phyloP scores from a whole-genome alignment of 768 basidiomycete species.

The Tylopilus felleus region DNA sequence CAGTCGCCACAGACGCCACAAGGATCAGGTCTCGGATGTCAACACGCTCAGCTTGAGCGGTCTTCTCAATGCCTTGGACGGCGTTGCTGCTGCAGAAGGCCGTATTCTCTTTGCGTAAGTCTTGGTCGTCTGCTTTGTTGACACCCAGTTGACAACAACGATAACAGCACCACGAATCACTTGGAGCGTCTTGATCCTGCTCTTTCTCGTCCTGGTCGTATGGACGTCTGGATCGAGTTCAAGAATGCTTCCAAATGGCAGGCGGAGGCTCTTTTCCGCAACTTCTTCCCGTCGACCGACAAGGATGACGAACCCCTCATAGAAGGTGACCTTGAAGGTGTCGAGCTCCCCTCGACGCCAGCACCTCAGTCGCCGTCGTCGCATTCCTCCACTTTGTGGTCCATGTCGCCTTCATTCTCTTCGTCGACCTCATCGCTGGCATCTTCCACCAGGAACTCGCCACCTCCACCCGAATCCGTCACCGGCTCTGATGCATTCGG shows the following conservation, averaged over 20 bases:
- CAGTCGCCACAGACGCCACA: constrained; percentile 44
- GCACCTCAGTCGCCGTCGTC: constrained; percentile 42
- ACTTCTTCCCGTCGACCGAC: constrained; percentile 83
- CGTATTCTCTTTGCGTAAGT: constrained; percentile 86
- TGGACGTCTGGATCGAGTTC: constrained; percentile 93
- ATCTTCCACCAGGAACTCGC: constrained; percentile 29
- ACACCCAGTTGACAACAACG: not conserved
- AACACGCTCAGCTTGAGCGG: constrained; percentile 82
- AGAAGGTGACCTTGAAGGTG: constrained; percentile 44
- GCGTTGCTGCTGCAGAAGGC: constrained; percentile 84
- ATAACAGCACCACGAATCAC: constrained; percentile 77
- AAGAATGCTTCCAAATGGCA: constrained; percentile 83
- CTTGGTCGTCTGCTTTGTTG: not conserved
- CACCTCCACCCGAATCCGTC: constrained; percentile 20
- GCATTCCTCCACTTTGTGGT: constrained; percentile 47
- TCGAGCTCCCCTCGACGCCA: constrained; percentile 40
- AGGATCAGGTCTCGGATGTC: constrained; percentile 66
- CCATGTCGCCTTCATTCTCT: constrained; percentile 42
- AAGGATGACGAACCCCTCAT: constrained; percentile 38
- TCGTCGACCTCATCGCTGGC: constrained; percentile 41
- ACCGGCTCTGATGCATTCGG: constrained; percentile 38
- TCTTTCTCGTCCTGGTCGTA: constrained; percentile 85
- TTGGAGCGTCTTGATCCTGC: constrained; percentile 89
- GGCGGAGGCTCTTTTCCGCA: constrained; percentile 81
- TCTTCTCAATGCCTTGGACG: constrained; percentile 80